Percentiles rank a stretch among this genome's conserved stretches.
phyloP scores from a whole-genome alignment of 2,329 filamentous ascomycete species.

The Cordyceps cicadae region DNA sequence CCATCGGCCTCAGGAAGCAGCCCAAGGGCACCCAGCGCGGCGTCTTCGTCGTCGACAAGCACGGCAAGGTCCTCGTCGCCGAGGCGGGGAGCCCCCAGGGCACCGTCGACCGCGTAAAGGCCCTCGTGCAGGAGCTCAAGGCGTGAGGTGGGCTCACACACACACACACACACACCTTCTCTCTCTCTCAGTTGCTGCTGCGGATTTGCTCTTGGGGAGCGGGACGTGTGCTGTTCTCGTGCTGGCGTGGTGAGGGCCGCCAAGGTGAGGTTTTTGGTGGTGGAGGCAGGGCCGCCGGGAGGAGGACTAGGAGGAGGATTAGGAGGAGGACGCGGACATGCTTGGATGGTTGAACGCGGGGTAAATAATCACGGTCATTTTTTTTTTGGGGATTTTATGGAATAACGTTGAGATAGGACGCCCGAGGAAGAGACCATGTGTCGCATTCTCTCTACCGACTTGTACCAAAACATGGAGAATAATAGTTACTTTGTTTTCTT shows the following conservation, averaged over 20 bases:
- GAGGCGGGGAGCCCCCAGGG: constrained; percentile 68
- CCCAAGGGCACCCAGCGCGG: constrained; percentile 75
- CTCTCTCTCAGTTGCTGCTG: neutral
- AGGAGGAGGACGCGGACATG: neutral
- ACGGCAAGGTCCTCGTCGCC: constrained; percentile 68
- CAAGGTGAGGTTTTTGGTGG: too few species aligned
- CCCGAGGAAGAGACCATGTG: neutral
- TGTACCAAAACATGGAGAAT: neutral
- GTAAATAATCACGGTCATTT: neutral
- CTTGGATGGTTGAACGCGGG: neutral
- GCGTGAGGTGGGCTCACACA: neutral
- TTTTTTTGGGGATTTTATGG: neutral
- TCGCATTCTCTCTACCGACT: neutral
- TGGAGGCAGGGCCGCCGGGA: too few species aligned
- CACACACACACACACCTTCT: too few species aligned
- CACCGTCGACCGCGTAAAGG: constrained; percentile 69
- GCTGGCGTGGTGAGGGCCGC: too few species aligned
- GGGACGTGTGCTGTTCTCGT: neutral
- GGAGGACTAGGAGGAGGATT: too few species aligned
- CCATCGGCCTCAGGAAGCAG: constrained; percentile 82
- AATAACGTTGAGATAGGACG: neutral
- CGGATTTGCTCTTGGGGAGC: neutral
- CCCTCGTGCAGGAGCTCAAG: constrained; percentile 48
- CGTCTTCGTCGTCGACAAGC: constrained; percentile 79
- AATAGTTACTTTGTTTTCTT: neutral